Base-by-base conservation (phyloP, 2,329 filamentous ascomycete species). In the Peltaster fructicola region DNA sequence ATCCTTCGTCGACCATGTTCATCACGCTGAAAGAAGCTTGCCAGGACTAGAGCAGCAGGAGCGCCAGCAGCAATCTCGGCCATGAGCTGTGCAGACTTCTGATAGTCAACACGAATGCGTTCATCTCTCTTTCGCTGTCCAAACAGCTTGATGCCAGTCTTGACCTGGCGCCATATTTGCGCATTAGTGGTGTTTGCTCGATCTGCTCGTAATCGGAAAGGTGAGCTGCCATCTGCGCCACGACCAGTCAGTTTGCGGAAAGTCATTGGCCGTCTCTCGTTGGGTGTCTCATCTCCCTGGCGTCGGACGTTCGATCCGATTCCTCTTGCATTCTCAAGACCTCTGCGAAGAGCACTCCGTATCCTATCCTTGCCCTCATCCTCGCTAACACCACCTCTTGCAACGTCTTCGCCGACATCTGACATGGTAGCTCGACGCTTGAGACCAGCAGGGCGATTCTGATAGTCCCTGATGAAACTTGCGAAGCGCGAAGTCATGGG, bases 21-120 rank as follows among this genome's bases (percentile, higher is more conserved):
- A 40, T 98, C 88, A 29, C 88, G 68, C 53, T 95, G 88, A 40
- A 95, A 88, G 79, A 95, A 93, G 45, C 84, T 93, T 6, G 88
- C 88, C 25, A 98, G 59, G 52, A 98, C 91, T 30, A 98, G 59
- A 11, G 85, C 88, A 13, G 88, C 88, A 3, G 88, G 88, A 1
- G 84, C 81, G 26, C 82, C 88, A 20, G 88, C 90, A 23, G 88
- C 68, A 17, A 98, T 59, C 51, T 98, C 88, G 2, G 88, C 88
- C 68, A 98, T 85, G 22, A 98, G 61, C 50, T 98, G 88, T 2
- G 88, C 82, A 7, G 85, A 95, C 50, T 95, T 98, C 44, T 78
- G 74, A 45, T 88, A 82, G 48, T 98, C 88, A 32, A 93, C 76
- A 21, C 77, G 75, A 27, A 65, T 64, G 32, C 93, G 81, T 26